These are phyloP conservation scores for Phaeolepiota aurea DNA, from an alignment of 768 basidiomycete genomes.

Conservation along the genomic window DNA sequence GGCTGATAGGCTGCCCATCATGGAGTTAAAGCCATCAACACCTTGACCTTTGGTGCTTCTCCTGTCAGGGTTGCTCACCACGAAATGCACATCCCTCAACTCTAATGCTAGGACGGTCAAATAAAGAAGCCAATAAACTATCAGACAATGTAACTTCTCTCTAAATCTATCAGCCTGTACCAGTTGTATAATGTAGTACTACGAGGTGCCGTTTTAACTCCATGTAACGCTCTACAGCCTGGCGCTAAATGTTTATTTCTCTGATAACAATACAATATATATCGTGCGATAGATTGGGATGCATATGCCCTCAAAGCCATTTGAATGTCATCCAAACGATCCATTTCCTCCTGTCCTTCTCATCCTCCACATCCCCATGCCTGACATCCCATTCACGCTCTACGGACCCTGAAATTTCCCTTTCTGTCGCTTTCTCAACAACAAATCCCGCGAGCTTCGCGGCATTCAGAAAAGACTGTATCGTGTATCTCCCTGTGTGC, in stretches of 20 bases:
- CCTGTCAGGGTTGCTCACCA: constrained; percentile 3
- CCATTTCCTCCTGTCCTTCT: constrained; percentile 63
- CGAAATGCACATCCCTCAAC: neutral
- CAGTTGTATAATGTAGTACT: neutral
- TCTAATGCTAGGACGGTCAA: neutral
- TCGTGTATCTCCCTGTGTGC: constrained; percentile 70
- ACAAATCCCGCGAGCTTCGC: constrained; percentile 32
- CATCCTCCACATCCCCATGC: constrained; percentile 44
- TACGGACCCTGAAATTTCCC: constrained; percentile 28
- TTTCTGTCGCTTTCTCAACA: constrained; percentile 38
- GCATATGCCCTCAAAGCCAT: constrained; percentile 31
- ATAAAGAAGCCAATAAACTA: too few relatives aligned
- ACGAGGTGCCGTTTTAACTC: constrained; percentile 5
- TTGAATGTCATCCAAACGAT: constrained; percentile 57
- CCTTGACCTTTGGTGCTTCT: constrained; percentile 35
- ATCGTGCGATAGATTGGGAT: too few relatives aligned
- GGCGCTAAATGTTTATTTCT: too few relatives aligned
- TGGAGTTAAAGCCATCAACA: constrained; percentile 30
- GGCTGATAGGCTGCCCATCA: constrained; percentile 26
- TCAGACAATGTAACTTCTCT: neutral
- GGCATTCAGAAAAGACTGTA: constrained; percentile 48
- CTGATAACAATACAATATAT: too few relatives aligned
- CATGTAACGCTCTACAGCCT: too few relatives aligned
- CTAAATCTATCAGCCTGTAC: neutral
- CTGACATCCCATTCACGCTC: constrained; percentile 44